phyloP scores from a whole-genome alignment of 768 basidiomycete genomes.

The Tricholoma terreum region DNA sequence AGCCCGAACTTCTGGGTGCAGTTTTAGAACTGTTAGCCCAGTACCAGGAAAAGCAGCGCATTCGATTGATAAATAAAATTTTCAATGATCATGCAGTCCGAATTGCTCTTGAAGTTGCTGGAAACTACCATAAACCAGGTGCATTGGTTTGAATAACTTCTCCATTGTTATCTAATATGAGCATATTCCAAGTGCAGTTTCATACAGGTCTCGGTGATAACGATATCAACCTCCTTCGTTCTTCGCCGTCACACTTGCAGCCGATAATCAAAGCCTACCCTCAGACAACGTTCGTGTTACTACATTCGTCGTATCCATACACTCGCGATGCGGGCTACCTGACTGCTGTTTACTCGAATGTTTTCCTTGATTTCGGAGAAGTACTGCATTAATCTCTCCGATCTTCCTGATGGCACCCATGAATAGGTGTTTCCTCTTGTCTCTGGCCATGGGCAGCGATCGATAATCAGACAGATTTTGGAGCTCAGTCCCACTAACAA shows the following conservation, averaged over 20 bases:
- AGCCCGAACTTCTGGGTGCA: constrained; percentile 27
- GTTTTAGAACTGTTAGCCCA: constrained; percentile 32
- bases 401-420: background rate
- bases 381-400: constrained; percentile 23
- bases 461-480: constrained; percentile 57
- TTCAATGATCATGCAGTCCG: constrained; percentile 70
- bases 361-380: constrained; percentile 79
- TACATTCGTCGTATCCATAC: constrained; percentile 78
- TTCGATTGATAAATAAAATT: constrained; percentile 58
- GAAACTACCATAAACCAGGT: constrained; percentile 59
- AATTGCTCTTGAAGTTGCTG: constrained; percentile 51
- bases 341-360: constrained; percentile 66
- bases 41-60: constrained; percentile 20
- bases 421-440: constrained; percentile 62
- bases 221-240: constrained; percentile 54
- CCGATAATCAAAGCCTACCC: constrained; percentile 64
- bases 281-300: constrained; percentile 57
- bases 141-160: background rate
- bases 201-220: constrained; percentile 81
- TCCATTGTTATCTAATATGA: background rate
- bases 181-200: constrained; percentile 62
- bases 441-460: constrained; percentile 59
- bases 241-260: constrained; percentile 68
- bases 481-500: constrained; percentile 77
- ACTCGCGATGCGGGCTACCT: constrained; percentile 78